phyloP scores from a whole-genome alignment of 2,329 filamentous ascomycete species.

The Dendrostoma leiphaemia region DNA sequence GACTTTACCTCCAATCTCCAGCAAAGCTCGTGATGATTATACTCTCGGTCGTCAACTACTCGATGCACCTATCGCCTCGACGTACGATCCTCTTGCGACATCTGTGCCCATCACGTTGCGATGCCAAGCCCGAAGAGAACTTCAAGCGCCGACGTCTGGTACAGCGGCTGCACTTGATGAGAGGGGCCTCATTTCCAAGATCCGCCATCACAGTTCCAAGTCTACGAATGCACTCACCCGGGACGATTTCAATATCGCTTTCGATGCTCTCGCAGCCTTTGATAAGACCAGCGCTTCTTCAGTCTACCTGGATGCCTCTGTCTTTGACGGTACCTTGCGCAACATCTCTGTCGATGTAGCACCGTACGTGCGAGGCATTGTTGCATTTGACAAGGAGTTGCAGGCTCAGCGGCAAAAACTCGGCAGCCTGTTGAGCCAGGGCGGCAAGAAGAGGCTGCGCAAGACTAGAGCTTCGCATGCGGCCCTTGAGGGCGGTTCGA shows the following conservation, averaged over 20 bases:
- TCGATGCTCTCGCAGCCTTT: conserved; percentile 57
- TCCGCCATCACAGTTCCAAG: conserved; percentile 33
- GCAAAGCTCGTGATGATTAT: conserved; percentile 48
- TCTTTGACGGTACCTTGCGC: conserved; percentile 70
- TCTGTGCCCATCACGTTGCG: conserved; percentile 33
- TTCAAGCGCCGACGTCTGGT: conserved; percentile 20
- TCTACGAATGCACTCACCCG: conserved; percentile 37
- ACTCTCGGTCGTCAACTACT: conserved; percentile 46
- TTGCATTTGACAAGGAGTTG: conserved; percentile 70
- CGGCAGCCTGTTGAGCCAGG: conserved; percentile 53
- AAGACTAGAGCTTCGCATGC: conserved; percentile 68
- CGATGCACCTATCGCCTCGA: conserved; percentile 38
- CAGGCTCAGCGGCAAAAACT: conserved; percentile 63
- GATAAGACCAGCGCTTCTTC: conserved; percentile 37
- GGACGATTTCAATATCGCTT: conserved; percentile 55
- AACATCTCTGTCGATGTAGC: conserved; percentile 75
- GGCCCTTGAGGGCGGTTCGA: conserved; percentile 65
- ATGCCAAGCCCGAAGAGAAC: conserved; percentile 29
- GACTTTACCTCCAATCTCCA: conserved; percentile 55
- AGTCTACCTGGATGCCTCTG: conserved; percentile 61
- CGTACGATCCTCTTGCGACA: conserved; percentile 30
- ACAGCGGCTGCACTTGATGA: conserved; percentile 29
- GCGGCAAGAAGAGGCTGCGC: conserved; percentile 55
- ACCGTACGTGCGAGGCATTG: conserved; percentile 85
- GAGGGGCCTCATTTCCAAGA: conserved; percentile 29